Evolutionary conservation across 2,329 filamentous ascomycete species (phyloP).

Genomic region (Penicillium hesseltinei): DNA sequence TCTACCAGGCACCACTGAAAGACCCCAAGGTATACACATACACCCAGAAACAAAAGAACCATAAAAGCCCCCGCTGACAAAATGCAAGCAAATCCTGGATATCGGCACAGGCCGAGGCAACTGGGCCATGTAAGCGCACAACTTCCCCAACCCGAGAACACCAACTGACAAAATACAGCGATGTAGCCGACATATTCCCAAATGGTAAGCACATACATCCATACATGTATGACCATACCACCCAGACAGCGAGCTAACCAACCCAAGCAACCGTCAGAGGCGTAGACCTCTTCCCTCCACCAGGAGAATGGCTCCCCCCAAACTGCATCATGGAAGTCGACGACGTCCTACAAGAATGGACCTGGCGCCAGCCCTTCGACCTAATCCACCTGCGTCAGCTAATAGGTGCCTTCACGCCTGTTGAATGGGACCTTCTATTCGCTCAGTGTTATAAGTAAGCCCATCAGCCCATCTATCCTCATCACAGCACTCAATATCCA

Average conservation of each 20-base stretch:
- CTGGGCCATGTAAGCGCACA: conserved; percentile 5
- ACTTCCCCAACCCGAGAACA: neutral
- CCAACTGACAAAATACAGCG: neutral
- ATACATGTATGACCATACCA: neutral
- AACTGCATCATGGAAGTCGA: conserved; percentile 25
- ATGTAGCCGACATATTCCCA: conserved; percentile 7
- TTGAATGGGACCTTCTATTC: conserved; percentile 4
- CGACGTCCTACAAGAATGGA: conserved; percentile 20
- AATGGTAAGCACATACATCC: neutral
- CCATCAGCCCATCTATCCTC: neutral
- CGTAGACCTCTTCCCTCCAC: conserved; percentile 23
- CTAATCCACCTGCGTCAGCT: conserved; percentile 18
- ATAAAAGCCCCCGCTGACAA: neutral
- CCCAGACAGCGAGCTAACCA: neutral
- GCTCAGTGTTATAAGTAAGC: conserved; percentile 4
- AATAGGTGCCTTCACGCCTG: neutral
- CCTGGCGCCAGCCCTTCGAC: conserved; percentile 14
- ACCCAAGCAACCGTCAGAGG: conserved; percentile 5
- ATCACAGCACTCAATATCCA: too few relatives aligned
- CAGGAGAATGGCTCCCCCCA: conserved; percentile 18
- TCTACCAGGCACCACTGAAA: conserved; percentile 4
- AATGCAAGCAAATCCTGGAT: conserved; percentile 4
- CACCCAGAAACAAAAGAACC: neutral
- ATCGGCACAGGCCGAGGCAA: conserved; percentile 10
- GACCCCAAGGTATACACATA: conserved; percentile 1